phyloP scores from a whole-genome alignment of 495 filamentous ascomycete species.

The Talaromyces thailandensis region DNA sequence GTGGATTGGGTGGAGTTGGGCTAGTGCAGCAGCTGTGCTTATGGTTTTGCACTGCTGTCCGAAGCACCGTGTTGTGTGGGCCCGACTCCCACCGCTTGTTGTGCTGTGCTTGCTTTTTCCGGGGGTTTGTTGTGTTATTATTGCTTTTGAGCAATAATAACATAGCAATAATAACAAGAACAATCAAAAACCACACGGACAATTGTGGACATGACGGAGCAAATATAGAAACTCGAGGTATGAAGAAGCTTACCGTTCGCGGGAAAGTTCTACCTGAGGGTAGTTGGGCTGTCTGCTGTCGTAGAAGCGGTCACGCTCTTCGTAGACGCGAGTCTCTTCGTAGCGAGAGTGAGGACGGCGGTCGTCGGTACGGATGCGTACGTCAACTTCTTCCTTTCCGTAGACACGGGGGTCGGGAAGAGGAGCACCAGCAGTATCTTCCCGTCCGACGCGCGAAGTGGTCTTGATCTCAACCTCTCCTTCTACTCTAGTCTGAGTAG shows the following conservation, averaged over 20 bases:
- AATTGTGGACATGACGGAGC: constrained; percentile 1
- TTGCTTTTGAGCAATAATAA: constrained; percentile 29
- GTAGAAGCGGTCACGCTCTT: constrained; percentile 37
- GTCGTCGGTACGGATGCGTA: constrained; percentile 59
- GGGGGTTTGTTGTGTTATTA: constrained; percentile 18
- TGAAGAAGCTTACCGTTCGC: constrained; percentile 39
- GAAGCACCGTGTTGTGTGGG: background rate
- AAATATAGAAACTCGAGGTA: background rate
- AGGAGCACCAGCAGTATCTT: constrained; percentile 72
- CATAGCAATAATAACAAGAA: background rate
- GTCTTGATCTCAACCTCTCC: constrained; percentile 77
- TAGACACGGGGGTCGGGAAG: constrained; percentile 57
- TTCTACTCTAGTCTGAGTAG: constrained; percentile 77
- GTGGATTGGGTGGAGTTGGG: background rate
- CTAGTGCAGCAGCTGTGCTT: background rate
- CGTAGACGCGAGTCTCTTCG: constrained; percentile 41
- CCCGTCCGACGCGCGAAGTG: constrained; percentile 80
- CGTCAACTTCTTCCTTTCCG: constrained; percentile 74
- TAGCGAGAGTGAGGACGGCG: constrained; percentile 52
- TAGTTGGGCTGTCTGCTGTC: constrained; percentile 12
- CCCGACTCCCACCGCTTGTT: constrained; percentile 6
- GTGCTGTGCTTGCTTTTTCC: background rate
- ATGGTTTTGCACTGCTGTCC: background rate
- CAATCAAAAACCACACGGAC: no score
- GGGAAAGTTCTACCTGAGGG: constrained; percentile 45